Evolutionary conservation across 208 protist species (phyloP), one percentile per base, ranked within the genome.

Genomic region (Crithidia fasciculata): DNA sequence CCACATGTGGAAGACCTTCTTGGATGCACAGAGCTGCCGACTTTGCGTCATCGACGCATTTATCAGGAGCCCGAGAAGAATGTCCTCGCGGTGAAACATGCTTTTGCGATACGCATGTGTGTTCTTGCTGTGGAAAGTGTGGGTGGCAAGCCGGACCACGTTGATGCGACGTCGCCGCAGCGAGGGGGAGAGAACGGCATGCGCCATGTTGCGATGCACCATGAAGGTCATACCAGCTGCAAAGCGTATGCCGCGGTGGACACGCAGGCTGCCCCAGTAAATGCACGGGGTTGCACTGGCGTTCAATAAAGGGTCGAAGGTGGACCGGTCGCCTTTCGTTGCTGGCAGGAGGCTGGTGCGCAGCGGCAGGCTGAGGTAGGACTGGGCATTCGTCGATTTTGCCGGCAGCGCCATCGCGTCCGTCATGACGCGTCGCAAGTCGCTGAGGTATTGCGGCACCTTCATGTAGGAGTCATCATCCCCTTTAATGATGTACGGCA

Each of bases 381-480:
- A 18, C 15, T 40, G 4, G 4, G 45, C 56, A 9, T 10, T 45
- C 2, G 56, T 61, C 8, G n/a, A n/a, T n/a, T 12, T 18, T 16
- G 2, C 5, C 3, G 57, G 39, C 37, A 61, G 39, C 9, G 57
- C 5, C 57, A 45, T 45, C 45, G 19, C 47, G 4, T 49, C 69
- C 2, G 44, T 59, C 9, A 52, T 50, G 9, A 56, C 50, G 4
- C 28, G 16, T 19, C 71, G 72, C 40, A 88, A 37, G 58, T 85
- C 84, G 36, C 69, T 56, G 50, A 88, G 74, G 40, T 72, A 81
- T 61, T 88, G 76, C 62, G 83, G 83, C 50, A 88, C 80, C 55
- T 74, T 77, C 28, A 84, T 5, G 40, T 82, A 88, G 49, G 70
- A 70, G 70, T 88, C 83, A 72, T 88, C 83, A 44, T 88, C 83